Percentiles rank a stretch among this genome's conserved stretches.
Evolutionary conservation across 2,329 filamentous ascomycete species (phyloP).

Genomic region (Aspergillus jensenii): DNA sequence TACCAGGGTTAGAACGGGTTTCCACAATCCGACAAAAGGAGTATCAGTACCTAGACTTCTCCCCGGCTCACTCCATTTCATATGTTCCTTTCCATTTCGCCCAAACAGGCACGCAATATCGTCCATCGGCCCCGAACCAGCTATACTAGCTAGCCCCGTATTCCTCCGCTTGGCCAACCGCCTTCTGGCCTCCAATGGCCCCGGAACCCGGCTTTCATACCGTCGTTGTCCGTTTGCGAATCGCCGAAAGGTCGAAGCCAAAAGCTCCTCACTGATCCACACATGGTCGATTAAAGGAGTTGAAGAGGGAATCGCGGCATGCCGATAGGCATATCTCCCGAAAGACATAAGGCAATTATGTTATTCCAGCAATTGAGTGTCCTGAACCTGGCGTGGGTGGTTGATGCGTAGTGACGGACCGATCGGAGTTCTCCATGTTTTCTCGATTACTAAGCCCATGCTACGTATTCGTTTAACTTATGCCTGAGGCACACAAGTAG

Average conservation of each 20-base stretch:
- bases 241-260: slow-evolving; percentile 49
- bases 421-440: background rate
- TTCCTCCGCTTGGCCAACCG: slow-evolving; percentile 58
- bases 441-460: slow-evolving; percentile 23
- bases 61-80: slow-evolving; percentile 32
- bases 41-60: background rate
- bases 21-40: background rate
- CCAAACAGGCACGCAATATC: slow-evolving; percentile 46
- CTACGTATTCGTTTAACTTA: background rate
- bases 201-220: slow-evolving; percentile 61
- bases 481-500: background rate
- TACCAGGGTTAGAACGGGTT: background rate
- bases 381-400: slow-evolving; percentile 9
- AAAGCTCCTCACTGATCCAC: slow-evolving; percentile 49
- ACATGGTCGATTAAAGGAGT: slow-evolving; percentile 34
- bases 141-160: slow-evolving; percentile 45
- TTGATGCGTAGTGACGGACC: background rate
- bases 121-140: slow-evolving; percentile 27
- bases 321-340: slow-evolving; percentile 42
- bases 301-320: slow-evolving; percentile 33
- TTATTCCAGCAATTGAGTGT: slow-evolving; percentile 24
- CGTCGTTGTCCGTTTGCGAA: slow-evolving; percentile 49
- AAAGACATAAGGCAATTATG: slow-evolving; percentile 39
- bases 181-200: slow-evolving; percentile 61
- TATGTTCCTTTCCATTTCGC: slow-evolving; percentile 38